These are phyloP conservation scores for Penicillium pancosmium DNA, from an alignment of 495 filamentous ascomycete species.

Conservation along the genomic window DNA sequence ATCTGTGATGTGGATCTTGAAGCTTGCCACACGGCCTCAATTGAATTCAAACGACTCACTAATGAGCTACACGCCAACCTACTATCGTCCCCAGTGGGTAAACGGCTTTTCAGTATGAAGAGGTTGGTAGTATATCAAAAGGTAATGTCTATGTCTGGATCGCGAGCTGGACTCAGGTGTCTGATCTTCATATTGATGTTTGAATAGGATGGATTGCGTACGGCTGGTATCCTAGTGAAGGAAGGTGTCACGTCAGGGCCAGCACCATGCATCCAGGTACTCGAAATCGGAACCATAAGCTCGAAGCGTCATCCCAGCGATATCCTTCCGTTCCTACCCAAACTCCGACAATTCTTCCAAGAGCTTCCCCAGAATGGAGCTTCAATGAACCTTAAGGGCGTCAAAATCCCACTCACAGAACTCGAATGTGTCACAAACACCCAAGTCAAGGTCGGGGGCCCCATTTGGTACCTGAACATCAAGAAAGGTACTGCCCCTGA, in stretches of 20 bases:
- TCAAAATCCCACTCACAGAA: conserved; percentile 68
- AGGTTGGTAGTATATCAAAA: conserved; percentile 74
- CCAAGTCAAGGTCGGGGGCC: conserved; percentile 60
- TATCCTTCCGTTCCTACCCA: conserved; percentile 74
- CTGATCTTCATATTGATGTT: conserved; percentile 18
- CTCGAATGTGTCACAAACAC: conserved; percentile 81
- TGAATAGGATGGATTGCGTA: conserved; percentile 71
- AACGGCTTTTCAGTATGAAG: conserved; percentile 71
- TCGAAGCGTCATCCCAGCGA: conserved; percentile 73
- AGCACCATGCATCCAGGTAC: conserved; percentile 69
- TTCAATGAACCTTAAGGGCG: conserved; percentile 64
- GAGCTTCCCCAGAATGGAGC: conserved; percentile 55
- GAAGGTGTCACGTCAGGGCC: conserved; percentile 67
- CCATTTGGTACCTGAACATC: conserved; percentile 48
- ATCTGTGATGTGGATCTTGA: conserved; percentile 82
- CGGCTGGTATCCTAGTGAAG: conserved; percentile 74
- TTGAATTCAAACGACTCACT: conserved; percentile 74
- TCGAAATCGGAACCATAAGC: conserved; percentile 68
- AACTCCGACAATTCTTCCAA: conserved; percentile 62
- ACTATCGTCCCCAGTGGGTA: conserved; percentile 73
- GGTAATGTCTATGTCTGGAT: conserved; percentile 38
- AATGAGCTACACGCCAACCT: conserved; percentile 72
- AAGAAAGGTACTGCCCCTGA: conserved; percentile 41
- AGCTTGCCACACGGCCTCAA: conserved; percentile 74
- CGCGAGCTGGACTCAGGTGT: not conserved